Evolutionary conservation across 352 stramenopile genomes (phyloP), one percentile per base, ranked within the genome.

Genomic region (Achlya hypogyna): DNA sequence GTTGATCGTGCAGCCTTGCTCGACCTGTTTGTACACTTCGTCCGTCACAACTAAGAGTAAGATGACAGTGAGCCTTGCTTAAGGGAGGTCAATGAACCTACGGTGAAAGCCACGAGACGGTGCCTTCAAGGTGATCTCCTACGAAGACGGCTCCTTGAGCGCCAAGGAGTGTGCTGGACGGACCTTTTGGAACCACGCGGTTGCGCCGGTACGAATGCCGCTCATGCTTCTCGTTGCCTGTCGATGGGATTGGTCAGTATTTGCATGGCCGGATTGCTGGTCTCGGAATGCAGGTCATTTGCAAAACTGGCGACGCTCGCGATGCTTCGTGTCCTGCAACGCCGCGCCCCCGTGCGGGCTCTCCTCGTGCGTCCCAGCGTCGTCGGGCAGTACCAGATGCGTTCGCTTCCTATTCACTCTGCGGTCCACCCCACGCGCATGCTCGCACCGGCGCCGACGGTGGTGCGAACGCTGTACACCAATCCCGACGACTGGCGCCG

Each of bases 11-110:
- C 59, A 35, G 38, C 31, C 52, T 31, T 20, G 16, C 9, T 9
- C 2, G n/a, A 91, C 79, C 79, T 92, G 84, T 72, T 91, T 89
- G 69, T 88, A 81, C 49, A 93, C 78, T 43, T 93, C 82, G 27
- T 74, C 78, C 54, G 84, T 93, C 72, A 93, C 79, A 77, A 93
- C 84, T 93, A 38, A 53, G 4, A 23, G 62, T 28, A 58, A 0
- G 9, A 38, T 0, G 35, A 66, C 20, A n/a, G 29, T 58, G 23
- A 45, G 31, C 63, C 10, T 29, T 27, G 34, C 23, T 10, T 51
- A 23, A 29, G 31, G 28, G 4, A 63, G 9, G 22, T 28, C 27
- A 14, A 45, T 18, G 53, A 43, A 52, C 75, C 60, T 52, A 93
- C 84, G 78, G 72, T 93, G 84, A 71, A 93, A 93, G 73, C 84